Base-by-base conservation (phyloP, 768 basidiomycete genomes). In the Roridomyces roridus region DNA sequence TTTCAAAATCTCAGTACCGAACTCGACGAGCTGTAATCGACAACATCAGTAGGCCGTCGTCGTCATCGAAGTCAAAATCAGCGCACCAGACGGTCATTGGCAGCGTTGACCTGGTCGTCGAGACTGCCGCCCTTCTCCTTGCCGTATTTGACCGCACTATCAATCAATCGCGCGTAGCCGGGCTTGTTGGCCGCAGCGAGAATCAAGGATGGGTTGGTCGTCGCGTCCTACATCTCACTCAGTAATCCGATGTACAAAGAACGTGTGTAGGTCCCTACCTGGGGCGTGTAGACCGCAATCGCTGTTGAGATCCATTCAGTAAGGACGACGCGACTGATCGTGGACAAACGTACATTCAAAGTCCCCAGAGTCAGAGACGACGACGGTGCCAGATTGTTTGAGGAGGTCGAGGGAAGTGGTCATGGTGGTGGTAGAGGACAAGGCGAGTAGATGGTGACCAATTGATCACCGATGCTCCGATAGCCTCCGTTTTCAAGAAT, bases 321-420 rank as follows among this genome's bases (percentile, higher is more conserved):
- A 41, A 25, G 58, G 37, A 23, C 62, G 50, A 46, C 18, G 57
- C 31, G 51, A 40, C 34, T 47, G 24, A 29, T 5, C 64, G 78
- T 68, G 55, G 81, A 31, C n/a, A 25, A 28, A 68, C 80, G 50
- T 65, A 82, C 94, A 83, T 76, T 92, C 92, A 71, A 97, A 96
- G 77, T 97, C 96, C 51, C 96, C 96, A 55, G 94, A 96, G 82
- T 99, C 96, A 44, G 93, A 95, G 70, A 96, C 94, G 76, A 98
- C 96, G 73, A 91, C 85, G 70, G 96, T 98, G 68, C 95, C 96
- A 67, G 91, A 91, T 66, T 89, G 84, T 72, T 96, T 96, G 72
- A 96, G 91, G 58, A 73, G 76, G 68, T 92, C 91, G 65, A 93
- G 87, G 43, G 91, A 90, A 68, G 81, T 91, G 60, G 89, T 80